Conservation (phyloP, 306 rosid genomes). For the Leucaena leucocephala region DNA sequence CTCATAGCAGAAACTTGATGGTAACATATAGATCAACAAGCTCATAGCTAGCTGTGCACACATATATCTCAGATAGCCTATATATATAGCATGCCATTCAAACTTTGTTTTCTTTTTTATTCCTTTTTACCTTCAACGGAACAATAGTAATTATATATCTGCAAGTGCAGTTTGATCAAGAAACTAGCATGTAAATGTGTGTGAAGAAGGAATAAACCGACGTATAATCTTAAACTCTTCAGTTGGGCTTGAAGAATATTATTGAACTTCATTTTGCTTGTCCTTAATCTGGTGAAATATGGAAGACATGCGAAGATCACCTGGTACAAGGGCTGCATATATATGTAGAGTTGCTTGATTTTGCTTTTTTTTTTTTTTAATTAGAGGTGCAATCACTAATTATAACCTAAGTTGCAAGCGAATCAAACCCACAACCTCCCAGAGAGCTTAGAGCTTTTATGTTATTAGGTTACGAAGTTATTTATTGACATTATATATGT, state of each 20-base stretch:
- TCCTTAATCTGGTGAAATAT: background rate
- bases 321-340: no score
- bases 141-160: background rate
- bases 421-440: no score
- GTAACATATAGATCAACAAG: constrained; percentile 15
- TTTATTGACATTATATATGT: no score
- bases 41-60: background rate
- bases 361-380: no score
- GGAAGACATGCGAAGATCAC: background rate
- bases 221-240: no score
- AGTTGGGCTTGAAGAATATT: background rate
- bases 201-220: no score
- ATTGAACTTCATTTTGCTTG: background rate
- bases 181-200: background rate
- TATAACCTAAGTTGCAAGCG: no score
- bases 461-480: no score
- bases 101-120: background rate
- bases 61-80: constrained; percentile 3
- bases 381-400: no score
- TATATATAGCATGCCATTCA: background rate
- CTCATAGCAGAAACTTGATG: background rate
- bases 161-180: background rate
- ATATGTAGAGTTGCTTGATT: no score
- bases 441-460: no score
- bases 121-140: background rate